Evolutionary conservation across 2,329 filamentous ascomycete genomes (phyloP).

Genomic region (Lachnellula cervina): DNA sequence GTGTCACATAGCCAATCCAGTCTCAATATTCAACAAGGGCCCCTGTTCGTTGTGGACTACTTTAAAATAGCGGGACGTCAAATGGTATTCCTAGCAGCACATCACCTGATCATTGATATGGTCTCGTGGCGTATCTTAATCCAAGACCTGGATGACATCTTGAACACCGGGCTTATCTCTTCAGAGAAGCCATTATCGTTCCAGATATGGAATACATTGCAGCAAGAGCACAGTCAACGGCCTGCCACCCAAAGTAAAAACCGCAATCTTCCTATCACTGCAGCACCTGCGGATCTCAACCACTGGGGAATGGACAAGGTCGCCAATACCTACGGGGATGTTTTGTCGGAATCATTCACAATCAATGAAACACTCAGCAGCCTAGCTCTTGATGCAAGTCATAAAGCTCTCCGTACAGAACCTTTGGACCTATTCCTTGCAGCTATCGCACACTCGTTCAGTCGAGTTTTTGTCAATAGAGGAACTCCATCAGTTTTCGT

Average conservation of each 20-base stretch:
- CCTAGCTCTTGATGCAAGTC: conserved; percentile 22
- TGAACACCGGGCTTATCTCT: conserved; percentile 9
- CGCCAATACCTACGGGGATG: conserved; percentile 20
- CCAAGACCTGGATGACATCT: conserved; percentile 34
- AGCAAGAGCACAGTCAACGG: conserved; percentile 27
- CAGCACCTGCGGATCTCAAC: neutral
- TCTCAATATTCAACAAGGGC: conserved; percentile 6
- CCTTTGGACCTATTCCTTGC: conserved; percentile 37
- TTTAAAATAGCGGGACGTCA: conserved; percentile 6
- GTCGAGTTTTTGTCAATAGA: conserved; percentile 32
- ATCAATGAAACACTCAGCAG: conserved; percentile 36
- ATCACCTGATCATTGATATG: conserved; percentile 30
- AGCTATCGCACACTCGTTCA: conserved; percentile 33
- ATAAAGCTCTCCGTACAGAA: conserved; percentile 32
- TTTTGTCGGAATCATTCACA: conserved; percentile 35
- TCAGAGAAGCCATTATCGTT: conserved; percentile 27
- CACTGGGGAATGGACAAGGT: conserved; percentile 25
- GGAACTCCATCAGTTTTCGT: conserved; percentile 34
- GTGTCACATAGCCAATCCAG: conserved; percentile 3
- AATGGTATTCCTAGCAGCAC: conserved; percentile 9
- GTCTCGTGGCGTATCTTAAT: conserved; percentile 36
- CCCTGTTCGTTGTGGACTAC: conserved; percentile 15
- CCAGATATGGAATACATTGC: conserved; percentile 33
- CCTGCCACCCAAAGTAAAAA: neutral
- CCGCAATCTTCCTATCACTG: neutral